phyloP scores from a whole-genome alignment of 2,329 filamentous ascomycete species.

The Teratosphaeria destructans region DNA sequence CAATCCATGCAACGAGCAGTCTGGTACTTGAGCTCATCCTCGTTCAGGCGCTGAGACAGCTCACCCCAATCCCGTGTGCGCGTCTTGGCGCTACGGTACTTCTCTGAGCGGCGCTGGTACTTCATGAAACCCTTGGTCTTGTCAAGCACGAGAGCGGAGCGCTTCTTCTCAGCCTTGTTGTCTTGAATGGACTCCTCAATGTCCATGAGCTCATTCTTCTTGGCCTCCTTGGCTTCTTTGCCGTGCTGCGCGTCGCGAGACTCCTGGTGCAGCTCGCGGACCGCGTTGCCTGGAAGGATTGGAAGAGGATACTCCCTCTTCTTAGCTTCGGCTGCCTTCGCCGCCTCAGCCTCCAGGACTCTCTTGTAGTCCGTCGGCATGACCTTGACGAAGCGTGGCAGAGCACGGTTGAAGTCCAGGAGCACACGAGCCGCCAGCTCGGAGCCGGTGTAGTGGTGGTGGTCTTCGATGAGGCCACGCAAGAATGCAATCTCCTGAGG shows the following conservation, averaged over 20 bases:
- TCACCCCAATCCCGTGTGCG: slow-evolving; percentile 90
- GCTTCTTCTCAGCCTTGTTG: slow-evolving; percentile 76
- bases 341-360: slow-evolving; percentile 73
- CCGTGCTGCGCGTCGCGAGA: slow-evolving; percentile 46
- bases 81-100: slow-evolving; percentile 76
- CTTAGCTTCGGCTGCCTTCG: slow-evolving; percentile 75
- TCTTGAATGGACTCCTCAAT: slow-evolving; percentile 89
- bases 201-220: slow-evolving; percentile 60
- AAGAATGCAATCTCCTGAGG: slow-evolving; percentile 82
- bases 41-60: slow-evolving; percentile 73
- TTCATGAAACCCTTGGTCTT: slow-evolving; percentile 98
- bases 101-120: slow-evolving; percentile 84
- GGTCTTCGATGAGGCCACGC: slow-evolving; percentile 85
- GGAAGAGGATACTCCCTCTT: slow-evolving; percentile 74
- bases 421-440: slow-evolving; percentile 87
- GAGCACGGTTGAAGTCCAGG: slow-evolving; percentile 86
- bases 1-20: slow-evolving; percentile 97
- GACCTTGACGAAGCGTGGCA: slow-evolving; percentile 86
- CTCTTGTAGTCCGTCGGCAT: slow-evolving; percentile 94
- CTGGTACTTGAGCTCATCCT: slow-evolving; percentile 95
- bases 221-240: slow-evolving; percentile 54
- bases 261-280: slow-evolving; percentile 43
- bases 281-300: slow-evolving; percentile 56
- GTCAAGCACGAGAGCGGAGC: slow-evolving; percentile 83
- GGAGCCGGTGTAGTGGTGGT: slow-evolving; percentile 95